These are phyloP conservation scores for Porpolomopsis calyptriformis DNA, from an alignment of 768 basidiomycete species.

Conservation along the genomic window DNA sequence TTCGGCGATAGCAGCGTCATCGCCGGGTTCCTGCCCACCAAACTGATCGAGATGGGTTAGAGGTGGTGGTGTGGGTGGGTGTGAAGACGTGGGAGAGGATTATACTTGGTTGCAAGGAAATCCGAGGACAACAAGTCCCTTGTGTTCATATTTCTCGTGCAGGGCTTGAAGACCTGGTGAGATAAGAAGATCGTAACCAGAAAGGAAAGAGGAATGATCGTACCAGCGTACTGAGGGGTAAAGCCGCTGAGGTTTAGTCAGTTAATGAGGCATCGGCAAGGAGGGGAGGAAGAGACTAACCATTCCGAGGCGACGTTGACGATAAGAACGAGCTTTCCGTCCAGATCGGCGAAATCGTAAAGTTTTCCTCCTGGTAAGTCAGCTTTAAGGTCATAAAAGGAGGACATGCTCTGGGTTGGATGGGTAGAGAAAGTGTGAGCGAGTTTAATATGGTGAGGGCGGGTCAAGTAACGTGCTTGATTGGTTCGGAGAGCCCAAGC, in stretches of 20 bases:
- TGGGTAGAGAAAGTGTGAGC: not conserved
- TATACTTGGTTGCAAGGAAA: conserved; percentile 84
- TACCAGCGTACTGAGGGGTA: conserved; percentile 70
- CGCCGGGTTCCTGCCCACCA: conserved; percentile 76
- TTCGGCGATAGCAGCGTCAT: conserved; percentile 60
- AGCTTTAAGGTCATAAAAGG: conserved; percentile 63
- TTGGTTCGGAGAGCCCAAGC: no score
- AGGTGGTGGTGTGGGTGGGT: no score
- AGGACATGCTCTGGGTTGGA: conserved; percentile 20
- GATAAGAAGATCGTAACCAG: not conserved
- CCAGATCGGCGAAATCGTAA: conserved; percentile 57
- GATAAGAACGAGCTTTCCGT: conserved; percentile 68
- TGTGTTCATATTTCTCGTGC: conserved; percentile 72
- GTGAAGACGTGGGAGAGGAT: not conserved
- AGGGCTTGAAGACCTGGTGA: conserved; percentile 61
- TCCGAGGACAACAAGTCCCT: conserved; percentile 69
- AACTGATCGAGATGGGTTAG: conserved; percentile 37
- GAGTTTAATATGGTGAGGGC: not conserved
- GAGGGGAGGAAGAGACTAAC: conserved; percentile 25
- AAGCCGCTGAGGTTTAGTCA: conserved; percentile 52
- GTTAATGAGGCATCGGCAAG: not conserved
- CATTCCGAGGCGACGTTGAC: conserved; percentile 74
- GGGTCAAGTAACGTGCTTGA: not conserved
- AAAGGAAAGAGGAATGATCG: conserved; percentile 1
- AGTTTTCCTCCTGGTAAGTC: conserved; percentile 43